phyloP scores from a whole-genome alignment of 1,139 yeast species.

The Yamadazyma sp. region DNA sequence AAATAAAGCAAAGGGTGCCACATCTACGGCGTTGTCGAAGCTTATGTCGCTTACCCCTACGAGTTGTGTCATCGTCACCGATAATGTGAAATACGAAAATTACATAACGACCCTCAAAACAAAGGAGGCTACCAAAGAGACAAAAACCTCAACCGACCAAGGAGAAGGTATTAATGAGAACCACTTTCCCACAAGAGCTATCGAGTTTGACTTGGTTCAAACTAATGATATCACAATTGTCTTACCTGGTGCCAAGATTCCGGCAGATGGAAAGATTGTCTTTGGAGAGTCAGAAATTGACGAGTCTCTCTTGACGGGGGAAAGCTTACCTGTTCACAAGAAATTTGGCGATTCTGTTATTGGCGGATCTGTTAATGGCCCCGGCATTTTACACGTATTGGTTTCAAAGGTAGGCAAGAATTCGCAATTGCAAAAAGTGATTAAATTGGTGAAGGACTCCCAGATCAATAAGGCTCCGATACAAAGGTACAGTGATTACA shows the following conservation, averaged over 20 bases:
- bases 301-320: slow-evolving; percentile 91
- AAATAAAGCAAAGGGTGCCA: slow-evolving; percentile 89
- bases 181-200: slow-evolving; percentile 28
- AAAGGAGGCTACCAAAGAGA: no score
- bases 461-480: slow-evolving; percentile 89
- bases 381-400: slow-evolving; percentile 66
- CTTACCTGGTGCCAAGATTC: slow-evolving; percentile 83
- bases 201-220: slow-evolving; percentile 78
- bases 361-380: slow-evolving; percentile 90
- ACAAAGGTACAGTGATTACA: slow-evolving; percentile 80
- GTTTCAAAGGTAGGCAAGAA: slow-evolving; percentile 76
- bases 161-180: slow-evolving; percentile 4
- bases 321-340: slow-evolving; percentile 73
- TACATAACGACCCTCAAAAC: slow-evolving; percentile 15
- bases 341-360: slow-evolving; percentile 60
- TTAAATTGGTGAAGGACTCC: slow-evolving; percentile 82
- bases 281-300: slow-evolving; percentile 81
- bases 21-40: slow-evolving; percentile 83
- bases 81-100: slow-evolving; percentile 28
- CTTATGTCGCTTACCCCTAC: slow-evolving; percentile 81
- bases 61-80: slow-evolving; percentile 62
- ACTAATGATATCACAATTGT: slow-evolving; percentile 73
- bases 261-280: slow-evolving; percentile 85
- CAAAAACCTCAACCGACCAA: no score
- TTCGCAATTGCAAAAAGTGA: slow-evolving; percentile 86